Conservation (phyloP, 2,329 filamentous ascomycete species). For the Fusarium multiceps region DNA sequence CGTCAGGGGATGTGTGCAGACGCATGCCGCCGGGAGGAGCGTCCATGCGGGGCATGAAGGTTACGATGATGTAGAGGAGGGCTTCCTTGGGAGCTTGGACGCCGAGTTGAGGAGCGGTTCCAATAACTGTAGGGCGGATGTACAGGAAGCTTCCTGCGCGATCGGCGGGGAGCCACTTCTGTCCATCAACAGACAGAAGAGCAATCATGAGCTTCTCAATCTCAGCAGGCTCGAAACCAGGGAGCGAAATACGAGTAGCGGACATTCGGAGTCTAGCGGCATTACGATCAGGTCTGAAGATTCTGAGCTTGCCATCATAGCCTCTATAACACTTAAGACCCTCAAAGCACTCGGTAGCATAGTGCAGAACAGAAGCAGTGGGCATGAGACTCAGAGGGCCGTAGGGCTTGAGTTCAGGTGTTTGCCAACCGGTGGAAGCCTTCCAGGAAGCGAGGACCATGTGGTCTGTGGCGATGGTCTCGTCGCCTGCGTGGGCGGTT, state of each 20-base stretch:
- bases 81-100: slow-evolving; percentile 84
- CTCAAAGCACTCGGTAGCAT: slow-evolving; percentile 92
- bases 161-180: slow-evolving; percentile 81
- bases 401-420: slow-evolving; percentile 80
- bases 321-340: slow-evolving; percentile 86
- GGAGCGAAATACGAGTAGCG: slow-evolving; percentile 76
- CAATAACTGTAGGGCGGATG: slow-evolving; percentile 88
- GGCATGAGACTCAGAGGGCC: slow-evolving; percentile 82
- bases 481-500: slow-evolving; percentile 58
- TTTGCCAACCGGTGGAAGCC: slow-evolving; percentile 73
- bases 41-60: slow-evolving; percentile 69
- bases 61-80: slow-evolving; percentile 85
- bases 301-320: slow-evolving; percentile 76
- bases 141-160: slow-evolving; percentile 80
- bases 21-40: slow-evolving; percentile 69
- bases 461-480: slow-evolving; percentile 81
- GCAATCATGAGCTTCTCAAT: slow-evolving; percentile 78
- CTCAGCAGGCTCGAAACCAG: slow-evolving; percentile 76
- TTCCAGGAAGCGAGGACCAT: slow-evolving; percentile 84
- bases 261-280: slow-evolving; percentile 72
- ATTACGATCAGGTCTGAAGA: slow-evolving; percentile 83
- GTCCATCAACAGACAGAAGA: slow-evolving; percentile 77
- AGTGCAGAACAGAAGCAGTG: slow-evolving; percentile 84
- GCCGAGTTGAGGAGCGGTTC: slow-evolving; percentile 81
- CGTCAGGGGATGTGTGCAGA: slow-evolving; percentile 81